Percentiles rank a stretch among this genome's conserved stretches.
These are phyloP conservation scores for Diplodia corticola DNA, from an alignment of 2,329 filamentous ascomycete species.

Conservation along the genomic window DNA sequence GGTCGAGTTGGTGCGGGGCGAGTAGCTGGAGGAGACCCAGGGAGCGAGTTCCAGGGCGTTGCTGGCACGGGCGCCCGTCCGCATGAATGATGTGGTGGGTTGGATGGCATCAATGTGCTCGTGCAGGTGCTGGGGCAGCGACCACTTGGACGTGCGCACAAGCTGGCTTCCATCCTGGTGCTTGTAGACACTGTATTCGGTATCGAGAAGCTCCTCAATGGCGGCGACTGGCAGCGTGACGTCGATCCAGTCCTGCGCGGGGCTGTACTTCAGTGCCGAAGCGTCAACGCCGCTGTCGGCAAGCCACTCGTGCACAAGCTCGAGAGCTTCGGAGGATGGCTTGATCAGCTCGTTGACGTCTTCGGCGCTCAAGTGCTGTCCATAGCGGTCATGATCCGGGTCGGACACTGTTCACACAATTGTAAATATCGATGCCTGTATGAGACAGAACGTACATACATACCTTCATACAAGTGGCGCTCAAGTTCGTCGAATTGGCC, in stretches of 20 bases:
- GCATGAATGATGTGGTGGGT: slow-evolving; percentile 52
- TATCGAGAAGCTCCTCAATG: slow-evolving; percentile 50
- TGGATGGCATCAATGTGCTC: slow-evolving; percentile 51
- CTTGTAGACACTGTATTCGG: slow-evolving; percentile 44
- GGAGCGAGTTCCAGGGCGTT: slow-evolving; percentile 2
- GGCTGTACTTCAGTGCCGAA: slow-evolving; percentile 41
- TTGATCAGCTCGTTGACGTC: slow-evolving; percentile 53
- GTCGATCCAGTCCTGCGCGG: slow-evolving; percentile 56
- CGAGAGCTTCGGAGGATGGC: slow-evolving; percentile 49
- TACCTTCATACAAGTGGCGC: slow-evolving; percentile 50
- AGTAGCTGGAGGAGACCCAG: neutral
- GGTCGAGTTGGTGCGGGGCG: neutral
- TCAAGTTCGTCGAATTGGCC: slow-evolving; percentile 54
- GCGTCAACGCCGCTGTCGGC: slow-evolving; percentile 47
- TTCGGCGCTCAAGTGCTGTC: slow-evolving; percentile 49
- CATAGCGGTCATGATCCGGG: slow-evolving; percentile 52
- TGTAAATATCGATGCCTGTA: too few relatives aligned
- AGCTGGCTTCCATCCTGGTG: slow-evolving; percentile 44
- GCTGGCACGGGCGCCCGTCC: slow-evolving; percentile 24
- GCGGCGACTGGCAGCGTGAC: slow-evolving; percentile 49
- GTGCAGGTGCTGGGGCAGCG: slow-evolving; percentile 42
- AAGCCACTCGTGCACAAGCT: slow-evolving; percentile 54
- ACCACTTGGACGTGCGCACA: slow-evolving; percentile 43
- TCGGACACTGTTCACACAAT: slow-evolving; percentile 46
- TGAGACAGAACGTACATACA: neutral